Conservation (phyloP, 345 rosid genomes). For the Noccaea bulbosa region DNA sequence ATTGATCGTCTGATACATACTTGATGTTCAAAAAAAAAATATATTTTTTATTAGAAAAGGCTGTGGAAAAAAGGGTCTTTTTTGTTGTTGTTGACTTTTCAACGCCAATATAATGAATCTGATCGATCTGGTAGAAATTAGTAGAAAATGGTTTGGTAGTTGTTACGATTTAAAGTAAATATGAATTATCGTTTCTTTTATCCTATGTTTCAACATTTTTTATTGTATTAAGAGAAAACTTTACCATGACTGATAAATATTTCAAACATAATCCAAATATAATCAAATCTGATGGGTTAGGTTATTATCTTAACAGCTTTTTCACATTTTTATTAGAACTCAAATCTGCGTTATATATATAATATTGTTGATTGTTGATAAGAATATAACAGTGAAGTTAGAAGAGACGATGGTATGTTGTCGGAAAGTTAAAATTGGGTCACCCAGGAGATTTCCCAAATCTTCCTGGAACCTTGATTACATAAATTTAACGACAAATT, state of each 20-base stretch:
- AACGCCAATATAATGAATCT: constrained; percentile 15
- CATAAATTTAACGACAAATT: constrained; percentile 27
- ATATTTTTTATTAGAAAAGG: background rate
- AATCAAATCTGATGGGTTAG: too few species aligned
- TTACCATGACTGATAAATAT: too few species aligned
- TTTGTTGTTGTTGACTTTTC: constrained; percentile 33
- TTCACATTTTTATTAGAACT: too few species aligned
- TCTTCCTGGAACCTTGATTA: constrained; percentile 40
- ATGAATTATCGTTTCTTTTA: background rate
- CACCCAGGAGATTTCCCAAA: constrained; percentile 35
- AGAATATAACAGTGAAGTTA: too few species aligned
- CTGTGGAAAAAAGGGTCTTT: background rate
- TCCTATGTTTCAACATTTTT: background rate
- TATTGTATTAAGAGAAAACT: too few species aligned
- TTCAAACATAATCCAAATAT: too few species aligned
- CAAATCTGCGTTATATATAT: too few species aligned
- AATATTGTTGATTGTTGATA: too few species aligned
- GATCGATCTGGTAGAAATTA: too few species aligned
- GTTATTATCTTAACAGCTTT: too few species aligned
- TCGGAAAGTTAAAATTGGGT: background rate
- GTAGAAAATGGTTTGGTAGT: background rate
- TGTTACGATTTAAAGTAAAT: background rate
- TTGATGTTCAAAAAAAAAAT: constrained; percentile 2
- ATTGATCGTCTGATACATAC: background rate
- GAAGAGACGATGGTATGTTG: too few species aligned